Base-by-base conservation (phyloP, 2,329 filamentous ascomycete genomes). In the Diaporthe sp. region DNA sequence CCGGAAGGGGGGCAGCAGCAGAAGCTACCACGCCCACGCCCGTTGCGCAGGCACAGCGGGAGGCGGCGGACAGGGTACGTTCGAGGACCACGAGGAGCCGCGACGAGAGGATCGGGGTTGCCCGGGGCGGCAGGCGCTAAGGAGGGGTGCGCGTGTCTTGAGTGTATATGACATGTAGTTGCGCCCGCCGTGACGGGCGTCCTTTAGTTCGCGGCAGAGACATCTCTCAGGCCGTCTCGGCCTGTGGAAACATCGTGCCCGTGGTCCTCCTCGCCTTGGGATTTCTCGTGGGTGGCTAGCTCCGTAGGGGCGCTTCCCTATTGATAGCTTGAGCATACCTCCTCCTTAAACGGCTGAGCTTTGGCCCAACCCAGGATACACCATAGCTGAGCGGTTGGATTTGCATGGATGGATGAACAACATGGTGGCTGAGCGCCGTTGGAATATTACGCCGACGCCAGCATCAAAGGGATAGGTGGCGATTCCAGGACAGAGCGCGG, bases 81-180 rank as follows among this genome's bases (percentile, higher is more conserved):
- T 76, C 76, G 51, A 75, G 80, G 72, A 70, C 71, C 19, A 80
- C 80, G 63, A 77, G 81, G 74, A 80, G 76, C 22, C 76, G 81
- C 39, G 81, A 82, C 56, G 81, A 83, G 77, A 77, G 81, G 69
- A 78, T 80, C 9, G 80, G 79, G 25, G 72, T 79, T 2, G 73
- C 76, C 12, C 76, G 79, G 55, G 77, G 78, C 35, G 53, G 70
- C 68, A 68, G 77, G 68, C 77, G 77, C 32, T 77, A 53, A 19
- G 63, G 13, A 76, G 74, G 75, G 55, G 35, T 47, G 70, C 3
- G 39, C 39, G 17, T 27, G 25, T 25, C 15, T 15, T 17, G 6
- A 6, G 19, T 30, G 55, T 58, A 12, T 35, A 9, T 13, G 19
- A 56, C 37, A 9, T 42, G 27, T 22, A 35, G 51, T 32, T n/a